Base-by-base conservation (phyloP, 805 yeast genomes). In the Lipomyces yamadae region DNA sequence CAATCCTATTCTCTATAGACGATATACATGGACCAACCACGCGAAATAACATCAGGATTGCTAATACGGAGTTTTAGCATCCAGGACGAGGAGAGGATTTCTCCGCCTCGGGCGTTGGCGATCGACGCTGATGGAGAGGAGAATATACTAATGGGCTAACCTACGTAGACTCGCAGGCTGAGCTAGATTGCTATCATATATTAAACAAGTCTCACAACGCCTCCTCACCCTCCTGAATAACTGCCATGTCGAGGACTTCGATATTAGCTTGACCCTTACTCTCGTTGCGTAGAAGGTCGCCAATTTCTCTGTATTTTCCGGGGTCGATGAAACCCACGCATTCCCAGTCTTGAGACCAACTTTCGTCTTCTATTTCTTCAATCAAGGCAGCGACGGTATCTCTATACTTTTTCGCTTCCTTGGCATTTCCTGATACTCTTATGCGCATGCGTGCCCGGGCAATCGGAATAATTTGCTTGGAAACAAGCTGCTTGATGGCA, bases 361-460 rank as follows among this genome's bases (percentile, higher is more conserved):
- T 82, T 60, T 82, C 82, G 10, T 76, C 78, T 56, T 82, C 85
- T 24, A 82, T 75, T 8, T 79, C 77, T 5, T 79, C 84, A 35
- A 85, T 75, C 53, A 84, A 70, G 1, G 78, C 78, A 56, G 78
- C 80, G 15, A 86, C 68, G 55, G 79, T 78, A 30, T 83, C 86
- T 7, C 77, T 75, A 57, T 82, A 75, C 58, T 78, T 78, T 59
- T 82, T 81, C 15, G 85, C 84, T 3, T 84, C 86, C 69, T 88
- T 84, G 7, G 83, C 80, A 32, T 83, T 81, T 18, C 72, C 74
- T 0, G 83, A 77, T n/a, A 92, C 80, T 71, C 87, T 86, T 52
- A 95, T 84, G 78, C 91, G 88, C 99, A 95, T 95, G 73, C 89
- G 88, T 0, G 98, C 98, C 72, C 99, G 83, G 0, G 92, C 96